A percentile compares a stretch with the other conserved stretches of the same genome.
These are phyloP conservation scores for Calycina herbarum DNA, from an alignment of 2,329 filamentous ascomycete genomes.

Conservation along the genomic window DNA sequence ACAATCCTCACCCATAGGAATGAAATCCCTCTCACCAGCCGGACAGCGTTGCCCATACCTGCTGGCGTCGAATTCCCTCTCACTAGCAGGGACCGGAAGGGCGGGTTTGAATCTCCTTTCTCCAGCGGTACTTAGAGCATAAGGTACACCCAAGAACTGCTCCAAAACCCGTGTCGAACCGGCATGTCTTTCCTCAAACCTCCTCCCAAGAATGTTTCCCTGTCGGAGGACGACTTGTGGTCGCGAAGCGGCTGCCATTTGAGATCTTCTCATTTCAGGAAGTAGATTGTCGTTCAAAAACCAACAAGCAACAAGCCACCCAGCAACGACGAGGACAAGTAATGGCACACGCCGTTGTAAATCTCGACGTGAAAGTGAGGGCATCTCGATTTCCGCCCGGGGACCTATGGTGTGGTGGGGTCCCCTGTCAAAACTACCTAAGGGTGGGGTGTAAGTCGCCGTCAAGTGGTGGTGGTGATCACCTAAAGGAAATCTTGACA, in stretches of 20 bases:
- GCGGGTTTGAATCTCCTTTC: conserved; percentile 47
- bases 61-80: conserved; percentile 39
- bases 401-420: not conserved
- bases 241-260: not conserved
- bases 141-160: conserved; percentile 50
- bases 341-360: not conserved
- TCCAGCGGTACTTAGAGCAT: conserved; percentile 48
- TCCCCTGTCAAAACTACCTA: not conserved
- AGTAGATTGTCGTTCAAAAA: not conserved
- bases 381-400: not conserved
- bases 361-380: not conserved
- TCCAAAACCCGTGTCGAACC: conserved; percentile 35
- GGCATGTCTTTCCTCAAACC: conserved; percentile 13
- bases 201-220: conserved; percentile 31
- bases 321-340: not conserved
- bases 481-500: no score
- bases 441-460: no score
- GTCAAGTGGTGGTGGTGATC: no score
- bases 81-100: conserved; percentile 23
- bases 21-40: conserved; percentile 20
- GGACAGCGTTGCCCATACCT: conserved; percentile 38
- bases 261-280: no score
- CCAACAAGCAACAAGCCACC: conserved; percentile 8
- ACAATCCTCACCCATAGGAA: conserved; percentile 48
- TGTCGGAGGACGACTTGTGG: conserved; percentile 29